These are phyloP conservation scores for Moniliophthora roreri DNA, from an alignment of 1,284 basidiomycete genomes.

Conservation along the genomic window DNA sequence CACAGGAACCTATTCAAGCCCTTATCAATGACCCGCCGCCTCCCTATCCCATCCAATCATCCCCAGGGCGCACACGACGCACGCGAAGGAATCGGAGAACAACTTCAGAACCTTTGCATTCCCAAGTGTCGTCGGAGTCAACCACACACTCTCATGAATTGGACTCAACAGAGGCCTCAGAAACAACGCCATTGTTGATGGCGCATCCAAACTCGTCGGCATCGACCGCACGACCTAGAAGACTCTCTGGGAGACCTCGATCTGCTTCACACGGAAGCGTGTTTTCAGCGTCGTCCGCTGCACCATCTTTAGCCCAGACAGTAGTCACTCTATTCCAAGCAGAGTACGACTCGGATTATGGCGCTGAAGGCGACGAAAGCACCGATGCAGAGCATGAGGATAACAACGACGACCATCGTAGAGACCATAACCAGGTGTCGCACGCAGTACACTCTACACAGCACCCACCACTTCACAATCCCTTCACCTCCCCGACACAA, in stretches of 20 bases:
- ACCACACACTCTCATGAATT: neutral
- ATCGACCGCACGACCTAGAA: neutral
- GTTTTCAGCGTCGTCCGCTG: constrained; percentile 44
- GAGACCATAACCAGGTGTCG: neutral
- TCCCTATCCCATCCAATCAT: constrained; percentile 10
- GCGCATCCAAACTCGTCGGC: constrained; percentile 1
- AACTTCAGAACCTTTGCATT: neutral
- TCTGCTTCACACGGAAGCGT: constrained; percentile 58
- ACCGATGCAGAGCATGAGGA: constrained; percentile 16
- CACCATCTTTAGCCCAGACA: constrained; percentile 67
- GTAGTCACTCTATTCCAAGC: constrained; percentile 59
- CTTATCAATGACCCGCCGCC: constrained; percentile 20
- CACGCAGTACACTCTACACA: neutral
- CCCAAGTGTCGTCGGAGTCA: constrained; percentile 7
- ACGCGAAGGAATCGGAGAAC: constrained; percentile 5
- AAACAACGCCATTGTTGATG: constrained; percentile 43
- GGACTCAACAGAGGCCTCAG: constrained; percentile 27
- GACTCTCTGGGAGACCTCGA: constrained; percentile 35
- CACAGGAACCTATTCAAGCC: constrained; percentile 11
- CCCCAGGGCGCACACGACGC: constrained; percentile 12
- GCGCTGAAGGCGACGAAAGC: constrained; percentile 18
- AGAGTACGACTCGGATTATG: constrained; percentile 29
- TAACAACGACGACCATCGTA: constrained; percentile 3
- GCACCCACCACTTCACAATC: constrained; percentile 7
- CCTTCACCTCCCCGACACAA: constrained; percentile 2